phyloP scores from a whole-genome alignment of 805 yeast species.

The Nakazawaea populi region DNA sequence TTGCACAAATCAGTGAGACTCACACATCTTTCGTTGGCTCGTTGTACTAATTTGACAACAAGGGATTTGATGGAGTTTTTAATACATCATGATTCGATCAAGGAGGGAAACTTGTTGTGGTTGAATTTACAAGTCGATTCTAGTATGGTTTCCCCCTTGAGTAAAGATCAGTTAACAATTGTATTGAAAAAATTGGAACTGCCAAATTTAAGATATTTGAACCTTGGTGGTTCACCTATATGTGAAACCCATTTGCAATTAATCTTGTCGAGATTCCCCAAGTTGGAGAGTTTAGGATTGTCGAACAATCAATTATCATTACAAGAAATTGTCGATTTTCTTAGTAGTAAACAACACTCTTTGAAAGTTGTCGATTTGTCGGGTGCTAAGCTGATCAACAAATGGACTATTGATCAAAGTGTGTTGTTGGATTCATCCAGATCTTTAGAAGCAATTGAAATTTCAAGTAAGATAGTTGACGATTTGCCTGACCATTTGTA shows the following conservation, averaged over 20 bases:
- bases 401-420: conserved; percentile 53
- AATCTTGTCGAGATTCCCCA: conserved; percentile 32
- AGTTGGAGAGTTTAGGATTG: conserved; percentile 36
- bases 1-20: conserved; percentile 54
- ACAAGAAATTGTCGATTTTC: conserved; percentile 30
- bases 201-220: conserved; percentile 37
- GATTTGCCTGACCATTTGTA: conserved; percentile 31
- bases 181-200: conserved; percentile 39
- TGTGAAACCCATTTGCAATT: conserved; percentile 29
- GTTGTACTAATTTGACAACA: conserved; percentile 64
- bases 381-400: conserved; percentile 51
- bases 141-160: conserved; percentile 45
- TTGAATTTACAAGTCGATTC: conserved; percentile 48
- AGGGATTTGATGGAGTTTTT: conserved; percentile 66
- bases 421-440: conserved; percentile 38
- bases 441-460: conserved; percentile 59
- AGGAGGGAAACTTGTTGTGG: conserved; percentile 37
- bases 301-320: conserved; percentile 32
- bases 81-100: conserved; percentile 62
- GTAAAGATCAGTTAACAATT: conserved; percentile 36
- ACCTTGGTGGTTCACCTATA: conserved; percentile 49
- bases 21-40: conserved; percentile 67
- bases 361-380: conserved; percentile 62
- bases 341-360: conserved; percentile 15
- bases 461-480: conserved; percentile 49